Evolutionary conservation across 176 grass and related monocot genomes (phyloP).

Genomic region (Carex myosuroides): DNA sequence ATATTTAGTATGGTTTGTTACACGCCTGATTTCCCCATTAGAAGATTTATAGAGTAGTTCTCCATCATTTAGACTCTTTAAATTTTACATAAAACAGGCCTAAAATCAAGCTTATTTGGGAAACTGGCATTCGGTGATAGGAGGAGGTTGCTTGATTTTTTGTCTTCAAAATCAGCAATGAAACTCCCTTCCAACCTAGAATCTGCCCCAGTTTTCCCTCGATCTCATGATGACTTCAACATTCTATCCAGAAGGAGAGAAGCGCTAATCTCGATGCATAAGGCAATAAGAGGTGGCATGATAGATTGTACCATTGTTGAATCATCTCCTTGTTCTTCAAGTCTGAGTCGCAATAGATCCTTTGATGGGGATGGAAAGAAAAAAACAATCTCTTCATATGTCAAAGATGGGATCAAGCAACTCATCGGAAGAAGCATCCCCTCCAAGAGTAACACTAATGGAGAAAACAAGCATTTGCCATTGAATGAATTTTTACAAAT

Average conservation of each 20-base stretch:
- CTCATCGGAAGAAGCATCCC: slow-evolving; percentile 45
- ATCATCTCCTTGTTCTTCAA: background rate
- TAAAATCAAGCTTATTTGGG: slow-evolving; percentile 6
- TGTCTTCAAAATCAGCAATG: slow-evolving; percentile 26
- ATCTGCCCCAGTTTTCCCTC: slow-evolving; percentile 48
- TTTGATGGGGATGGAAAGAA: slow-evolving; percentile 11
- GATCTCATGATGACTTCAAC: slow-evolving; percentile 34
- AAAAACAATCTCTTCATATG: slow-evolving; percentile 45
- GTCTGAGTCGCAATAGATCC: slow-evolving; percentile 12
- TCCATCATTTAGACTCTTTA: background rate
- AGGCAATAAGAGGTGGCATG: slow-evolving; percentile 26
- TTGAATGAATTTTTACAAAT: slow-evolving; percentile 44
- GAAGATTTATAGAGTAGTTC: background rate
- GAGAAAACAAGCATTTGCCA: slow-evolving; percentile 42
- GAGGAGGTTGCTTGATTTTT: slow-evolving; percentile 30
- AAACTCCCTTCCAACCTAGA: slow-evolving; percentile 48
- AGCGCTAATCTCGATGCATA: slow-evolving; percentile 48
- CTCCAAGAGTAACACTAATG: slow-evolving; percentile 20
- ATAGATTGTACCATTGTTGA: slow-evolving; percentile 32
- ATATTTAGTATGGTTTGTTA: background rate
- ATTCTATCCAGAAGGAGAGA: slow-evolving; percentile 48
- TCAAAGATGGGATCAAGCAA: slow-evolving; percentile 57
- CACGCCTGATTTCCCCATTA: background rate
- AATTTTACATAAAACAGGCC: slow-evolving; percentile 16
- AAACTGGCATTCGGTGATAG: slow-evolving; percentile 34